Base-by-base conservation (phyloP, 2,329 filamentous ascomycete species). In the Metarhizium robertsii region DNA sequence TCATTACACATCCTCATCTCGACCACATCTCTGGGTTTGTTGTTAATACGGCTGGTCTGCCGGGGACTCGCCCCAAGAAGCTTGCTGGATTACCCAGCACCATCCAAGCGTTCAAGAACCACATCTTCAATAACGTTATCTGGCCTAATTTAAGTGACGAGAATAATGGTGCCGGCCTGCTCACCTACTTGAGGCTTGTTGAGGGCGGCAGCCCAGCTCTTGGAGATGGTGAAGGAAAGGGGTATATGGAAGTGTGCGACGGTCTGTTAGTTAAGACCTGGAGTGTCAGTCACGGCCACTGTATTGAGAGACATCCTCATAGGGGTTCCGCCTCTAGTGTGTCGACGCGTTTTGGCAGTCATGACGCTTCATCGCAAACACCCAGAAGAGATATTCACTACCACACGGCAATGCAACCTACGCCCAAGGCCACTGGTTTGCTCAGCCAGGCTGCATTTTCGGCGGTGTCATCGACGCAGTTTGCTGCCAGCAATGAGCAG, bases 121-220 rank as follows among this genome's bases (percentile, higher is more conserved):
- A 99, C 71, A 90, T 99, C 57, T 99, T 99, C 76, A 99, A 99
- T 71, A 95, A 96, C 65, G 76, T 96, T 56, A 95, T 97, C 54
- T 99, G 94, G 94, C 94, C 94, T 0, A 99, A 99, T 62, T 74
- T 99, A 43, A 95, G 90, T 0, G 92, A 99, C 65, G 94, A 99
- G 72, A 94, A 96, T 68, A 91, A 92, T 38, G 94, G 94, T 29
- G 92, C 92, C 4, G 94, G 94, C 0, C 79, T 99, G 32, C 84
- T 99, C 38, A 96, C 90, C 0, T 97, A 95, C 63, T 86, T 91
- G 68, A 83, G 94, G 16, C 77, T 99, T 10, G 86, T 90, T 5
- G 92, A 96, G 67, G 92, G 92, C 11, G 92, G 92, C 3, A 94
- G 92, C 57, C 85, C 88, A 2, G 86, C 89, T 30, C 76, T 96